Evolutionary conservation across 495 filamentous ascomycete genomes (phyloP).

Genomic region (Chaetomium cochliodes): DNA sequence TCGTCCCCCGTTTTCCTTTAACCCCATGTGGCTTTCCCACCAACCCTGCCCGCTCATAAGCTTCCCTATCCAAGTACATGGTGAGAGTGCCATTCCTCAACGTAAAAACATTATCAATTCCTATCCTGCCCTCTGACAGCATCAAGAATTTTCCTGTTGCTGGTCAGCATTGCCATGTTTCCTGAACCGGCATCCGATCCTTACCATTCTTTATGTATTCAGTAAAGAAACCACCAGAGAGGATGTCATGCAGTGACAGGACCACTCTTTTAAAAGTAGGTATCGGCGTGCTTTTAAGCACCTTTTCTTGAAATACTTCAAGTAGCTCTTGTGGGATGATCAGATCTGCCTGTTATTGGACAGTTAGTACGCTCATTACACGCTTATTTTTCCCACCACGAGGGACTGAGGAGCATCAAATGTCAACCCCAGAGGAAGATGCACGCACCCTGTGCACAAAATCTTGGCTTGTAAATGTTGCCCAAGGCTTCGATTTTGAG

Average conservation of each 20-base stretch:
- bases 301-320: slow-evolving; percentile 53
- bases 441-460: slow-evolving; percentile 70
- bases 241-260: slow-evolving; percentile 67
- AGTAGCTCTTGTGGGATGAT: slow-evolving; percentile 69
- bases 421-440: not conserved
- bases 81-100: slow-evolving; percentile 69
- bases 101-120: slow-evolving; percentile 76
- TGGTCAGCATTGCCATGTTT: not conserved
- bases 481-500: slow-evolving; percentile 70
- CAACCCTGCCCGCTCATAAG: slow-evolving; percentile 81
- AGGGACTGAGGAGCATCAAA: too few relatives aligned
- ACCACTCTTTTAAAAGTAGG: slow-evolving; percentile 67
- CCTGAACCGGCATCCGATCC: not conserved
- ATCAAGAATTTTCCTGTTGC: slow-evolving; percentile 77
- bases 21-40: slow-evolving; percentile 66
- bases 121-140: slow-evolving; percentile 80
- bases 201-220: slow-evolving; percentile 83
- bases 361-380: slow-evolving; percentile 12
- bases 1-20: slow-evolving; percentile 54
- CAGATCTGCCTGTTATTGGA: slow-evolving; percentile 63
- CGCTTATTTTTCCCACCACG: not conserved
- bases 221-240: slow-evolving; percentile 80
- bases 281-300: slow-evolving; percentile 43
- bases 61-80: slow-evolving; percentile 77
- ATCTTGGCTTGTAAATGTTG: slow-evolving; percentile 62